phyloP scores from a whole-genome alignment of 495 filamentous ascomycete species.

The Entonaema liquescens region DNA sequence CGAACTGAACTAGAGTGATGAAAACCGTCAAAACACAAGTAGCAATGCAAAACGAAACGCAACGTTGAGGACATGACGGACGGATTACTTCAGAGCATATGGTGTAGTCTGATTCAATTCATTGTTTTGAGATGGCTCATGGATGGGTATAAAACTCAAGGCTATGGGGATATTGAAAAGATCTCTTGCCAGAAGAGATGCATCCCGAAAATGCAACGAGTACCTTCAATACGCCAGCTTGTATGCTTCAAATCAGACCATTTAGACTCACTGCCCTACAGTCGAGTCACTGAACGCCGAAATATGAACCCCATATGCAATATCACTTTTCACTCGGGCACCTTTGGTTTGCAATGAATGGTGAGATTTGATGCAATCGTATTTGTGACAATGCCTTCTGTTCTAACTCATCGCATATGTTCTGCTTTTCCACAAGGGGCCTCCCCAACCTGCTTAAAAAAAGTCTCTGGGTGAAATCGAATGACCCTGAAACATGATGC shows the following conservation, averaged over 20 bases:
- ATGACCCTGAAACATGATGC: conserved; percentile 41
- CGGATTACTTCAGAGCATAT: not conserved
- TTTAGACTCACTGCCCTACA: conserved; percentile 5
- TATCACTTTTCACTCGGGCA: conserved; percentile 23
- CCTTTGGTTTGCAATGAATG: conserved; percentile 11
- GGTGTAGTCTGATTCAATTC: conserved; percentile 16
- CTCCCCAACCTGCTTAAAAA: conserved; percentile 37
- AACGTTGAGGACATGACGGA: not conserved
- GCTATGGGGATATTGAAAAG: conserved; percentile 12
- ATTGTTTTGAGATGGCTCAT: conserved; percentile 30
- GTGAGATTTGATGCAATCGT: conserved; percentile 11
- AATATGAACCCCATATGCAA: conserved; percentile 34
- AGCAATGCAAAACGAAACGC: not conserved
- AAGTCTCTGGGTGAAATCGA: conserved; percentile 38
- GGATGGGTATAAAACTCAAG: conserved; percentile 23
- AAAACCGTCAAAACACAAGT: not conserved
- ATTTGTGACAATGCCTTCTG: conserved; percentile 27
- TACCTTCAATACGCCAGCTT: conserved; percentile 25
- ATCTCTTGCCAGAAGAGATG: conserved; percentile 43
- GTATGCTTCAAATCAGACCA: conserved; percentile 23
- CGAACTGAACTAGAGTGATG: not conserved
- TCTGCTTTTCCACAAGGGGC: conserved; percentile 36
- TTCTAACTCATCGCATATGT: conserved; percentile 36
- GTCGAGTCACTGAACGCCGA: conserved; percentile 21
- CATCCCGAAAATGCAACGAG: conserved; percentile 30